Evolutionary conservation across 352 stramenopile species (phyloP).

Genomic region (Globisporangium spinosum): DNA sequence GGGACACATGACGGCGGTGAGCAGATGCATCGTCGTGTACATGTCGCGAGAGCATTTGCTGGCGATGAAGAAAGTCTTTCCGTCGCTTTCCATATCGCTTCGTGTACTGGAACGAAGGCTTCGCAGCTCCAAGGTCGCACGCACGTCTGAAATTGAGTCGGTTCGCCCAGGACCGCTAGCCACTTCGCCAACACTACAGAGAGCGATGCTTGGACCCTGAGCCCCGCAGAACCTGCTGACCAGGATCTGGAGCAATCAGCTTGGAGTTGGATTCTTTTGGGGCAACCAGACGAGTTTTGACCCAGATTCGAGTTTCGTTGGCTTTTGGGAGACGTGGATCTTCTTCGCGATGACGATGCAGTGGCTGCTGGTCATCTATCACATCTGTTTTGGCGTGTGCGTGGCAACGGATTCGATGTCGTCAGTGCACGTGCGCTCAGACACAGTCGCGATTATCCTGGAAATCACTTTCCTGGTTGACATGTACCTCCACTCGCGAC

Average conservation of each 20-base stretch:
- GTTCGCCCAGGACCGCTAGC: constrained; percentile 9
- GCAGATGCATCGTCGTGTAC: constrained; percentile 52
- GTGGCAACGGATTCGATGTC: not conserved
- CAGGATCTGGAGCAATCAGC: not conserved
- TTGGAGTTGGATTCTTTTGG: not conserved
- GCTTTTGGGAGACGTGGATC: constrained; percentile 48
- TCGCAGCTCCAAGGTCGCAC: constrained; percentile 25
- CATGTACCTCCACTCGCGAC: constrained; percentile 41
- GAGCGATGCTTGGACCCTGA: not conserved
- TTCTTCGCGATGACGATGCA: constrained; percentile 39
- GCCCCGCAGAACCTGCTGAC: not conserved
- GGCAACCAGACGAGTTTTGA: constrained; percentile 30
- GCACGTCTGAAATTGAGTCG: constrained; percentile 29
- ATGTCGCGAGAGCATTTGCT: constrained; percentile 41
- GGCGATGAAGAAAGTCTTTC: constrained; percentile 33
- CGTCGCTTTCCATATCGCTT: constrained; percentile 27
- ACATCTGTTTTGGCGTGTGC: constrained; percentile 42
- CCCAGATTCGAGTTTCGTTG: constrained; percentile 43
- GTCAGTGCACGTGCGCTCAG: constrained; percentile 20
- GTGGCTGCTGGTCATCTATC: constrained; percentile 39
- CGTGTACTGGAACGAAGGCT: constrained; percentile 30
- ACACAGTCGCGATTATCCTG: constrained; percentile 32
- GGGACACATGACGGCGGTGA: constrained; percentile 43
- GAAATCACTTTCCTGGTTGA: constrained; percentile 50
- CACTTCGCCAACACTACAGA: not conserved